Evolutionary conservation across 208 protist genomes (phyloP).

Genomic region (Crithidia sp.): DNA sequence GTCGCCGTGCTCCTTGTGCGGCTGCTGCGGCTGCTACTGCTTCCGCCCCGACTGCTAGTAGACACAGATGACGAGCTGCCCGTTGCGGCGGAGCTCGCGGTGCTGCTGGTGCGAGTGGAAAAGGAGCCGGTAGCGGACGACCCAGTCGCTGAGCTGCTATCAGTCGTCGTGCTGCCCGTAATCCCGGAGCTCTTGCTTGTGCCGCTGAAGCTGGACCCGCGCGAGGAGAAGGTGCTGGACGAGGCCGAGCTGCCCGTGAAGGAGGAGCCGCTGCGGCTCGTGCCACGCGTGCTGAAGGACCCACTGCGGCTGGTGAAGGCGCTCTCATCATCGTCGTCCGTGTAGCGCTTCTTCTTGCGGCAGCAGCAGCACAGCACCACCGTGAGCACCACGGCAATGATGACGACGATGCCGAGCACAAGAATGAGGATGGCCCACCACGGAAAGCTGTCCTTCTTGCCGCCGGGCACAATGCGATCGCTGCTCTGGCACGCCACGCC

Average conservation of each 20-base stretch:
- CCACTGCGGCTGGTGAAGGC: slow-evolving; percentile 6
- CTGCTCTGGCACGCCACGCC: slow-evolving; percentile 16
- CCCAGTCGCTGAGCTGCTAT: no score
- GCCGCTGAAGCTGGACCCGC: not conserved
- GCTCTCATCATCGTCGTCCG: slow-evolving; percentile 18
- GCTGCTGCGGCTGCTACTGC: not conserved
- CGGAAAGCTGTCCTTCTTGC: not conserved
- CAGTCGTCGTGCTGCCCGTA: not conserved
- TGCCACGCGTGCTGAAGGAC: slow-evolving; percentile 11
- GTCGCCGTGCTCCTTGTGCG: not conserved
- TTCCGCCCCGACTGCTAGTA: not conserved
- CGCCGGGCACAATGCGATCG: not conserved
- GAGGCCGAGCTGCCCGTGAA: not conserved
- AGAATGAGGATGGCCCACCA: slow-evolving; percentile 24
- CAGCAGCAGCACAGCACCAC: slow-evolving; percentile 19
- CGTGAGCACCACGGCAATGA: slow-evolving; percentile 8
- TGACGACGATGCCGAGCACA: slow-evolving; percentile 11
- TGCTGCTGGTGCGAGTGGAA: no score
- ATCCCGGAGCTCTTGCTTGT: slow-evolving; percentile 1
- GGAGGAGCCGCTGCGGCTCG: not conserved
- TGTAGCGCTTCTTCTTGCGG: slow-evolving; percentile 18
- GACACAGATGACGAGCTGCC: slow-evolving; percentile 3
- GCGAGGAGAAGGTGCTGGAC: not conserved
- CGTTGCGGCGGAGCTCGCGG: not conserved
- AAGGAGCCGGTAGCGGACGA: no score